Percentiles rank a stretch among this genome's conserved stretches.
phyloP scores from a whole-genome alignment of 2,329 filamentous ascomycete species.

The Ophiosphaerella korrae region DNA sequence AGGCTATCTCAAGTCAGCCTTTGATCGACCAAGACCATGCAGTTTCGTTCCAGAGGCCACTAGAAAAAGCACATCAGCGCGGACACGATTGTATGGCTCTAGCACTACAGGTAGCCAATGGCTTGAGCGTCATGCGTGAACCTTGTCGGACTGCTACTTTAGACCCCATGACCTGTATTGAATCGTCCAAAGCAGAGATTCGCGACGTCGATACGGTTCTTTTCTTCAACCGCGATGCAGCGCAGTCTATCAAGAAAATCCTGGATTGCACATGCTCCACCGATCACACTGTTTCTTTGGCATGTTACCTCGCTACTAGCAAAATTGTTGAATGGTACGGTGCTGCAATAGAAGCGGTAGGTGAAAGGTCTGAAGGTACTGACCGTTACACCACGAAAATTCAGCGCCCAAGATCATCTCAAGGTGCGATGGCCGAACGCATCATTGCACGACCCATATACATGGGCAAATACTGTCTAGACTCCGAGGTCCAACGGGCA shows the following conservation, averaged over 20 bases:
- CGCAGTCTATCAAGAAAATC: conserved; percentile 2
- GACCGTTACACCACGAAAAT: not conserved
- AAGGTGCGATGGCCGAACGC: not conserved
- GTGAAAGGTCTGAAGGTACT: not conserved
- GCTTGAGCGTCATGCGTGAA: not conserved
- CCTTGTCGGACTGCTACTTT: not conserved
- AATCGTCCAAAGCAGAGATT: not conserved
- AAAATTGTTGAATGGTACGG: conserved; percentile 5
- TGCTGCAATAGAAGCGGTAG: conserved; percentile 1
- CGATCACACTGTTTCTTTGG: not conserved
- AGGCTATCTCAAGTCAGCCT: not conserved
- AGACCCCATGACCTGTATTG: not conserved
- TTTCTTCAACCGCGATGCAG: conserved; percentile 2
- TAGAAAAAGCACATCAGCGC: not conserved
- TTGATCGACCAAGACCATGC: not conserved
- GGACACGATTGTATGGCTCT: conserved; percentile 3
- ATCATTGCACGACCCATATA: conserved; percentile 1
- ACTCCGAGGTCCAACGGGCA: not conserved
- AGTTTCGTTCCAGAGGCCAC: not conserved
- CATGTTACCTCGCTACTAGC: conserved; percentile 1
- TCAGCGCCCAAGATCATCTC: not conserved
- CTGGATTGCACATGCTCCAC: not conserved
- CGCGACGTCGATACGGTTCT: conserved; percentile 3
- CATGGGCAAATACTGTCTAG: conserved; percentile 3
- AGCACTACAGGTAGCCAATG: not conserved